Evolutionary conservation across 257 asterid species (phyloP), one percentile per base, ranked within the genome.

Genomic region (Solanum dulcamara): DNA sequence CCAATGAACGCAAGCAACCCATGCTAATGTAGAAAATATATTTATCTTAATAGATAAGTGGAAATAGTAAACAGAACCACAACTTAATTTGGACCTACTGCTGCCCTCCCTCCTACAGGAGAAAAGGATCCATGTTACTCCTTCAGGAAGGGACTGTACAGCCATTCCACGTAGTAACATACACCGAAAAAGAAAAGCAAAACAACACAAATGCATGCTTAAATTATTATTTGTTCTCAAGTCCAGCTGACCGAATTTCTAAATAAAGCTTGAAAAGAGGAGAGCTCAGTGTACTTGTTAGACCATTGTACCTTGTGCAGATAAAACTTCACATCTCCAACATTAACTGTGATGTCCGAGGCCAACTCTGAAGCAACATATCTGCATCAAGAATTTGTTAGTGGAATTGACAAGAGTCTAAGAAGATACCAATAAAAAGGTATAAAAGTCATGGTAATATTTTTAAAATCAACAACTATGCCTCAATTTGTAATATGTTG

Each of bases 281-380:
- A 80, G 18, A 28, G 5, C 4, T 60, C 20, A 53, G 59, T 8
- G 35, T 18, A 85, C 33, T 26, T 20, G 7, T 13, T 84, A 79
- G 83, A 87, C 85, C 46, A 84, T 14, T 88, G 55, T 93, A 96
- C 99, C 99, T 96, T 96, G 82, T 96, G 99, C 22, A 96, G 91
- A 90, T 95, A 90, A 91, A 94, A 96, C 91, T 90, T 95, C 46
- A 86, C 91, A 26, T 94, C 98, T 44, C 94, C 98, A 30, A 94
- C 92, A 74, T 85, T 89, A 81, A 96, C 84, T 26, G 92, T 85
- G 28, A 96, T 88, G 85, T 96, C 99, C 1, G 98, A 87, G 32
- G 98, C 97, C 91, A 96, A 89, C 88, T 96, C 99, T 62, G 95
- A 88, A 81, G 98, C 94, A 88, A 93, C 96, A 51, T 92, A 94